These are phyloP conservation scores for Kuraishia molischiana DNA, from an alignment of 805 yeast genomes.

Conservation along the genomic window DNA sequence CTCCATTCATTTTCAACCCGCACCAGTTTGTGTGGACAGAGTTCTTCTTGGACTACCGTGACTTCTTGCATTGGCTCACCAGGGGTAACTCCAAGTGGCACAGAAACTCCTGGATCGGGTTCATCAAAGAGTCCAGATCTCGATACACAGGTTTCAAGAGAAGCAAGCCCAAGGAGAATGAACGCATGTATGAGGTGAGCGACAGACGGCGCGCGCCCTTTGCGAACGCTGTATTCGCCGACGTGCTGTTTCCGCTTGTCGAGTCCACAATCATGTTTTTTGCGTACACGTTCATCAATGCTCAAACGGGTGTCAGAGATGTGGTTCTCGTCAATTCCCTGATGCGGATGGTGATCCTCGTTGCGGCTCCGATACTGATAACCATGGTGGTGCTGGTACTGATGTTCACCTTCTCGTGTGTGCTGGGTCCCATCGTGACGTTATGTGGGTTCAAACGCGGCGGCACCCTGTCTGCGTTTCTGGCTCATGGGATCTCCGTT, in stretches of 20 bases:
- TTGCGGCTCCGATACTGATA: slow-evolving; percentile 37
- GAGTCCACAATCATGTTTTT: slow-evolving; percentile 59
- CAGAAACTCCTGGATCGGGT: slow-evolving; percentile 71
- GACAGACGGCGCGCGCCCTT: slow-evolving; percentile 70
- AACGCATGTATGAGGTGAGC: slow-evolving; percentile 25
- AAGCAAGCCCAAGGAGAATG: slow-evolving; percentile 50
- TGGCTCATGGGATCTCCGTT: slow-evolving; percentile 27
- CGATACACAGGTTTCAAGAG: slow-evolving; percentile 88
- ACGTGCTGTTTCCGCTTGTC: slow-evolving; percentile 62
- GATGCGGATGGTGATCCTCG: slow-evolving; percentile 47
- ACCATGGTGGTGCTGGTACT: slow-evolving; percentile 23
- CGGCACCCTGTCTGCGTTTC: slow-evolving; percentile 27
- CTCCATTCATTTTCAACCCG: slow-evolving; percentile 45
- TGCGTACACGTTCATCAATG: slow-evolving; percentile 73
- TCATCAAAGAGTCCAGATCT: slow-evolving; percentile 69
- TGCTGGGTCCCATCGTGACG: slow-evolving; percentile 26
- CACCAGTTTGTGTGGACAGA: slow-evolving; percentile 40
- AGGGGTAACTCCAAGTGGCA: slow-evolving; percentile 67
- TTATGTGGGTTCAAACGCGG: slow-evolving; percentile 21
- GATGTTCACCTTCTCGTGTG: slow-evolving; percentile 24
- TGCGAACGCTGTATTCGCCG: slow-evolving; percentile 70
- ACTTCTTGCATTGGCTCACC: slow-evolving; percentile 60
- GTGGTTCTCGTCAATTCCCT: slow-evolving; percentile 47
- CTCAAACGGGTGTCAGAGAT: slow-evolving; percentile 71
- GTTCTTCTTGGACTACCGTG: slow-evolving; percentile 39